Base-by-base conservation (phyloP, 2,329 filamentous ascomycete genomes). In the Fusarium redolens region DNA sequence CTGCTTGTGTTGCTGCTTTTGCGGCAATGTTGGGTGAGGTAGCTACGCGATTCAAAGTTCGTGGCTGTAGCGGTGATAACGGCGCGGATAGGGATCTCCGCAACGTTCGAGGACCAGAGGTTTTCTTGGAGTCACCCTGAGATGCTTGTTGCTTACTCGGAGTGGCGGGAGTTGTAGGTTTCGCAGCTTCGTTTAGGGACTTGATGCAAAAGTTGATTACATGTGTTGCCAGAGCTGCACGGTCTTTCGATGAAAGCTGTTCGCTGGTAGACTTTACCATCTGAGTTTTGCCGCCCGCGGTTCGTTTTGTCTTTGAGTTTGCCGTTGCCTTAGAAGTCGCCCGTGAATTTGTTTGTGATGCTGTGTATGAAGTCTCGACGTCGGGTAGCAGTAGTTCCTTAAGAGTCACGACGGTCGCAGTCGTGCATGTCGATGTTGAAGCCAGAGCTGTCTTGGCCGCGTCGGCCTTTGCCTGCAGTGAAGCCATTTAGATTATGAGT, bases 181-280 rank as follows among this genome's bases (percentile, higher is more conserved):
- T 94, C 25, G 90, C 85, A 0, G 90, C 90, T 62, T 93, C 90
- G n/a, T 87, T 86, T 7, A 96, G 85, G 14, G 88, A 86, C 77
- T 93, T 94, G 43, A 95, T 85, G 3, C 91, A 87, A 11, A 85
- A 84, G 79, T 95, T 96, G 76, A 94, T 89, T 40, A 94, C 85
- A 69, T 94, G 89, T 1, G 92, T 94, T 17, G 93, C 92, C 40
- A 95, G 82, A 48, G 89, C 85, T 56, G 90, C 90, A 79, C 87
- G 90, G 65, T 94, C 92, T 74, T 81, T 85, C 73, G 74, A 60
- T 28, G 69, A 80, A 72, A 75, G 77, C 71, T 67, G 78, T 73
- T 73, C 80, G 71, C 68, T 61, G 33, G 52, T 59, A 15, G 68
- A 30, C 45, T 78, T 78, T 52, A 65, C 38, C 33, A 56, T 33